Evolutionary conservation across 2,329 filamentous ascomycete genomes (phyloP).

Genomic region (Acarospora socialis): DNA sequence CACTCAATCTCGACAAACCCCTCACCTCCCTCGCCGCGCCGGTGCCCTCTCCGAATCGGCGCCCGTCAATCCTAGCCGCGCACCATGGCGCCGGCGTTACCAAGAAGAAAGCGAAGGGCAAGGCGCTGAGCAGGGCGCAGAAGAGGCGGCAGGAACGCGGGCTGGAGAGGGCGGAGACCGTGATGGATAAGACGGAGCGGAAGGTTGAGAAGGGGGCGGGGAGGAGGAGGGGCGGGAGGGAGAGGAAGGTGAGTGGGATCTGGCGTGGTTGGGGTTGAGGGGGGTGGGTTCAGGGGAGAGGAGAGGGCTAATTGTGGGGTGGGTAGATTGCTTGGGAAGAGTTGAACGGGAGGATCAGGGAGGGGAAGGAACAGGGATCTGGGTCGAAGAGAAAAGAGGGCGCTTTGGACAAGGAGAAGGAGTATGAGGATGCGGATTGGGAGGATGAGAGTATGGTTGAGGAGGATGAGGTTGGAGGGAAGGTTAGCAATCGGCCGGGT

Average conservation of each 20-base stretch:
- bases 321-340: slow-evolving; percentile 7
- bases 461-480: no score
- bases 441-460: no score
- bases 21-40: slow-evolving; percentile 4
- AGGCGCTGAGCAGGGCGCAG: slow-evolving; percentile 3
- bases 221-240: slow-evolving; percentile 2
- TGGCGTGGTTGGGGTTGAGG: not conserved
- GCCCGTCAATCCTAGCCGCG: not conserved
- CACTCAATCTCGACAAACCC: slow-evolving; percentile 7
- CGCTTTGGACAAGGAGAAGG: no score
- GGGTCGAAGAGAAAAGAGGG: not conserved
- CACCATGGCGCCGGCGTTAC: slow-evolving; percentile 1
- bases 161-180: slow-evolving; percentile 5
- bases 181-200: slow-evolving; percentile 4
- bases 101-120: slow-evolving; percentile 1
- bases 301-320: no score
- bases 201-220: slow-evolving; percentile 5
- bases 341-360: slow-evolving; percentile 6
- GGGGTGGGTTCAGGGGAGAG: not conserved
- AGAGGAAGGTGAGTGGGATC: slow-evolving; percentile 5
- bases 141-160: not conserved
- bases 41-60: not conserved
- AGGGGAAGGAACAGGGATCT: slow-evolving; percentile 1
- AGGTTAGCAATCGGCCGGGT: no score
- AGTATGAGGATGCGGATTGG: no score